Evolutionary conservation across 2,329 filamentous ascomycete species (phyloP).

Genomic region (Cryphonectria radicalis): DNA sequence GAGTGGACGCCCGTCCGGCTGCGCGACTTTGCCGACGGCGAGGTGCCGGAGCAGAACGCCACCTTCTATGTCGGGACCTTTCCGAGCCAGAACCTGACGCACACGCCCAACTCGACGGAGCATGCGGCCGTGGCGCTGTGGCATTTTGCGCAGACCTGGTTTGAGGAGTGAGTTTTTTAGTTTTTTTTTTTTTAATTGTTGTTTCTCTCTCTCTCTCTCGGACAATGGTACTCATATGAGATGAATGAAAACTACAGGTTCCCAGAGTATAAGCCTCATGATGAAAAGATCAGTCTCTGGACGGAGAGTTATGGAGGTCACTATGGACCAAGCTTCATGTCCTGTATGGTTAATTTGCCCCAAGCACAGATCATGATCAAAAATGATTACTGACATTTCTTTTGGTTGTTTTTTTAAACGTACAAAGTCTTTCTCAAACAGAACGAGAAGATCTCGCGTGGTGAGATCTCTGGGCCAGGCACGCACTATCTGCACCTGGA

Average conservation of each 20-base stretch:
- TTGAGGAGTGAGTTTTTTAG: conserved; percentile 46
- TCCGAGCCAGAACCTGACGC: conserved; percentile 48
- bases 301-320: conserved; percentile 40
- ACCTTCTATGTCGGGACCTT: conserved; percentile 44
- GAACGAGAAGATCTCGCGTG: conserved; percentile 26
- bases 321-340: conserved; percentile 47
- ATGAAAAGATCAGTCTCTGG: conserved; percentile 43
- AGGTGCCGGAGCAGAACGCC: conserved; percentile 25
- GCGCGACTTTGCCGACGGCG: conserved; percentile 32
- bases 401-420: conserved; percentile 11
- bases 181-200: neutral
- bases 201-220: neutral
- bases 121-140: conserved; percentile 57
- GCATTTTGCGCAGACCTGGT: conserved; percentile 61
- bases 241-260: conserved; percentile 39
- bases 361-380: conserved; percentile 28
- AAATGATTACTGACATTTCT: neutral
- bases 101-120: conserved; percentile 50
- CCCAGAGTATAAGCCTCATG: conserved; percentile 49
- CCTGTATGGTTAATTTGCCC: neutral
- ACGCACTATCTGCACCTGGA: conserved; percentile 30
- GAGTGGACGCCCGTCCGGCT: conserved; percentile 31
- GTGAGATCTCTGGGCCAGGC: conserved; percentile 24
- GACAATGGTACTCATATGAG: conserved; percentile 5
- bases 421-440: conserved; percentile 33